These are phyloP conservation scores for Cyanodermella asteris DNA, from an alignment of 2,329 filamentous ascomycete genomes.

Conservation along the genomic window DNA sequence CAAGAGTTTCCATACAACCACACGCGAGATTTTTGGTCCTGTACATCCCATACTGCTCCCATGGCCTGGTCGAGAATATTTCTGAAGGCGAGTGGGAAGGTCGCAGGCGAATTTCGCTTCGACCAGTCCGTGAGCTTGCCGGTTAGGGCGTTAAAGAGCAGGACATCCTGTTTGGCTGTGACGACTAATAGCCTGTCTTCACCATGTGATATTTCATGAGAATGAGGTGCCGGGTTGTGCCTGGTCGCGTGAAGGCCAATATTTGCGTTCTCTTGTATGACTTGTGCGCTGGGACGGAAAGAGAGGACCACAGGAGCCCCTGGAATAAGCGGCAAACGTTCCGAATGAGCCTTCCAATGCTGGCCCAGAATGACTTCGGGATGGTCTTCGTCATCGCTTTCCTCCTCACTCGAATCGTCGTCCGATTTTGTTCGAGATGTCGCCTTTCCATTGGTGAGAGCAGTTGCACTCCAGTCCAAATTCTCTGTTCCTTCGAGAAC, in stretches of 20 bases:
- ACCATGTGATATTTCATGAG: constrained; percentile 31
- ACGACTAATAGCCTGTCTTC: constrained; percentile 37
- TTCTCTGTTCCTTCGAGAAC: constrained; percentile 40
- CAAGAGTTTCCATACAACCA: constrained; percentile 80
- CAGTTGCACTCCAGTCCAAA: constrained; percentile 13
- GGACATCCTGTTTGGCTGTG: constrained; percentile 43
- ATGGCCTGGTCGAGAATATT: constrained; percentile 60
- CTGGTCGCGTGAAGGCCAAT: constrained; percentile 26
- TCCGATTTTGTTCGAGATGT: constrained; percentile 8
- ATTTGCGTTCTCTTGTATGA: constrained; percentile 20
- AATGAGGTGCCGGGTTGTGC: constrained; percentile 28
- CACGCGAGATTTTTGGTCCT: constrained; percentile 33
- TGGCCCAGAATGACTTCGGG: constrained; percentile 32
- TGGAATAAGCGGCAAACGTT: constrained; percentile 45
- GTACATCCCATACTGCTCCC: constrained; percentile 64
- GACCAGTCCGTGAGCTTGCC: constrained; percentile 72
- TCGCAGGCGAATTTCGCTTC: constrained; percentile 53
- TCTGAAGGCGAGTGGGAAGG: constrained; percentile 52
- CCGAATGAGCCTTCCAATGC: constrained; percentile 56
- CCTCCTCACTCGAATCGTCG: constrained; percentile 21
- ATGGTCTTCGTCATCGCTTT: constrained; percentile 27
- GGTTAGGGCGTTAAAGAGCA: constrained; percentile 57
- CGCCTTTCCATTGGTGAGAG: constrained; percentile 11
- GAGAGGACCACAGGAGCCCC: constrained; percentile 44
- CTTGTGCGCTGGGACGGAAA: constrained; percentile 30